A percentile compares a stretch with the other conserved stretches of the same genome.
Evolutionary conservation across 257 asterid genomes (phyloP).

Genomic region (Eucommia ulmoides): DNA sequence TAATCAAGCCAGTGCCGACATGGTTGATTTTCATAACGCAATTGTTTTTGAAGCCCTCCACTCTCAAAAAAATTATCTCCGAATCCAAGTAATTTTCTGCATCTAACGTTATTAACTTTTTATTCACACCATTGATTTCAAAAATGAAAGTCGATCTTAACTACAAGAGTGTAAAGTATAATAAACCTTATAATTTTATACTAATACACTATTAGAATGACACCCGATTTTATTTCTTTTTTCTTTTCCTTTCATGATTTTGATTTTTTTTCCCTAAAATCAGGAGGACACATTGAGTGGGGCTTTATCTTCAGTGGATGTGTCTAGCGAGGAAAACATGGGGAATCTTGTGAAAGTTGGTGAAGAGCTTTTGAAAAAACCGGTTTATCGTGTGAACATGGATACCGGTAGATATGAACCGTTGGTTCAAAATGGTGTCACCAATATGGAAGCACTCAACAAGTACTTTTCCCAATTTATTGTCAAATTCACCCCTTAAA

Average conservation of each 20-base stretch:
- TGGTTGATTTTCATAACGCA: slow-evolving; percentile 59
- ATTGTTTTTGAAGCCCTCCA: slow-evolving; percentile 39
- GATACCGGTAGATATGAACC: neutral
- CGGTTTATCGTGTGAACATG: neutral
- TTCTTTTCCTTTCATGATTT: too few relatives aligned
- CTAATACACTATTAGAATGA: too few relatives aligned
- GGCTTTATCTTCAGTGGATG: neutral
- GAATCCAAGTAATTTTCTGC: slow-evolving; percentile 41
- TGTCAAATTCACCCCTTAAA: too few relatives aligned
- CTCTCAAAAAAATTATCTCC: slow-evolving; percentile 37
- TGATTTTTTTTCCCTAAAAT: neutral
- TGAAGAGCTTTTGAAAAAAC: neutral
- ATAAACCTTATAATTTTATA: too few relatives aligned
- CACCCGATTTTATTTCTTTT: too few relatives aligned
- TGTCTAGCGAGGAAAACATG: neutral
- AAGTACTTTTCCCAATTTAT: neutral
- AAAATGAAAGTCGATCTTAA: too few relatives aligned
- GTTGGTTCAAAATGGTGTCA: neutral
- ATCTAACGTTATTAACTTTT: too few relatives aligned
- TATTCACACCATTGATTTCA: too few relatives aligned
- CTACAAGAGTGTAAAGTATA: too few relatives aligned
- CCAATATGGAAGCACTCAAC: neutral
- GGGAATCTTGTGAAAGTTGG: neutral
- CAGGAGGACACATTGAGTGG: neutral
- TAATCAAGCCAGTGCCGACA: slow-evolving; percentile 37